Evolutionary conservation across 148 eudicot species (phyloP), one percentile per base, ranked within the genome.

Genomic region (Camellia granthamiana): DNA sequence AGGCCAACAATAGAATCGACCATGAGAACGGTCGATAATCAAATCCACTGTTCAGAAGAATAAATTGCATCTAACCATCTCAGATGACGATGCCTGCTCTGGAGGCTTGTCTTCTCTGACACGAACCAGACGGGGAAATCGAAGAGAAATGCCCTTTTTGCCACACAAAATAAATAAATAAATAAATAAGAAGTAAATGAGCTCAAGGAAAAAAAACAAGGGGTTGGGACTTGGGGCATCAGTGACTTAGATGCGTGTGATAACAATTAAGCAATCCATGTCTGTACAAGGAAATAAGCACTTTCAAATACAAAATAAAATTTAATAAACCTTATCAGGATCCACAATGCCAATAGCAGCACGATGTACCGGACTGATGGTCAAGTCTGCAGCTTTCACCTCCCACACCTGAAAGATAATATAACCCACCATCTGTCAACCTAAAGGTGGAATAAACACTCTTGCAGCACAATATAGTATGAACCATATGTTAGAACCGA

Each of bases 301-400:
- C 47, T 12, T 42, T 69, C 60, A 72, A 43, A n/a, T 2, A 60
- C 1, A 21, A 76, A 63, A 64, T 54, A 19, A 23, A 12, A 55
- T 76, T 0, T 0, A 56, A 42, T 19, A 60, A 83, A 93, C 99
- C 99, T 96, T 96, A 56, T 88, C 86, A 56, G 90, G 79, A 80
- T 93, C 98, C 72, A 96, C 98, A 55, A 82, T 66, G 58, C 99
- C 99, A 72, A 87, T 82, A 41, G 98, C 99, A 86, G 98, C 99
- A 80, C 92, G 90, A 83, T 96, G 84, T 74, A 93, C 97, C 8
- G 97, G 98, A 83, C 99, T 93, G 72, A 96, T 90, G n/a, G 98
- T 96, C 85, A 96, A 89, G 75, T 93, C 98, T 75, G 99, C 99
- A 77, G 99, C 95, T 88, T 93, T 96, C 60, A 96, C 98, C 89